Base-by-base conservation (phyloP, 2,329 filamentous ascomycete species). In the Arthrocladium fulminans region DNA sequence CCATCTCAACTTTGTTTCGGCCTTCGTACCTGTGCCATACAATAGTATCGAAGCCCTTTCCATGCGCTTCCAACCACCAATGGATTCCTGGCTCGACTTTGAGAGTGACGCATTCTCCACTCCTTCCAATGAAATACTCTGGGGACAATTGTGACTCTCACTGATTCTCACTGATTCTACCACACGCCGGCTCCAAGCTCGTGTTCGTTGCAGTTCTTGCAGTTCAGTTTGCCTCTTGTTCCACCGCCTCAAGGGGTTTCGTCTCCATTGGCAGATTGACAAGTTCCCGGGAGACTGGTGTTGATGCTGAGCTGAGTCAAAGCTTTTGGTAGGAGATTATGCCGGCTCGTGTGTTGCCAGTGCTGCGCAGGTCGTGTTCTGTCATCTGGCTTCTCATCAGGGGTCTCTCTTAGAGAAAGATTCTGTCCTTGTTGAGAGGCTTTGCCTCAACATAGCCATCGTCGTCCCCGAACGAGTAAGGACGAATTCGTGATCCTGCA, bases 401-500 rank as follows among this genome's bases (percentile, higher is more conserved):
- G 23, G 5, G 35, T 51, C 35, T 52, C 50, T 30, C 32, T 45
- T 22, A 34, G 24, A n/a, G 15, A 24, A 29, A 23, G 43, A 12
- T 15, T 27, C 13, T 6, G 10, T 22, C 42, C n/a, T 23, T 17
- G 20, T n/a, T 23, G 27, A 42, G 4, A 38, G 23, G 35, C 7
- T 10, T 37, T 17, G 29, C 3, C 23, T 27, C 12, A 20, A n/a
- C 25, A 23, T 19, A 20, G 29, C 39, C 39, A 32, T 39, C 47
- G 43, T 45, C 48, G 20, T 32, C 8, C 67, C 64, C 1, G 72
- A 71, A 3, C 77, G 74, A 24, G 74, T 65, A 2, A 66, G 58
- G 2, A 86, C 81, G 6, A 69, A 74, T 0, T 64, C 57, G 59
- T 85, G 80, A 55, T 86, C 81, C 15, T 67, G 59, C 27, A 83